Conservation (phyloP, 805 yeast species). For the Brettanomyces bruxellensis region DNA sequence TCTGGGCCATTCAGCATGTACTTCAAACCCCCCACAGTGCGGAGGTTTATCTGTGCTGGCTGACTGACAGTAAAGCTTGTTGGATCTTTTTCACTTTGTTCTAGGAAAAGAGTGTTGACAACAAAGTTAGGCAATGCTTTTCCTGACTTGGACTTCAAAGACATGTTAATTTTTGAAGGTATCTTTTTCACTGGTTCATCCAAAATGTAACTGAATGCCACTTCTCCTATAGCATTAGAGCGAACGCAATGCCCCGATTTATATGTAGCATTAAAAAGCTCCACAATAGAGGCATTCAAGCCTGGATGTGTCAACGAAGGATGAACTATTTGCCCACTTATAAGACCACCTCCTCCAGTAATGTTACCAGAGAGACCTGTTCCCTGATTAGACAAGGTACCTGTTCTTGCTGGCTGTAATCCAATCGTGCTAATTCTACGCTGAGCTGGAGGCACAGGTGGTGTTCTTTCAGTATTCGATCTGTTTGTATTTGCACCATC, state of each 20-base stretch:
- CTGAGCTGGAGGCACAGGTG: conserved; percentile 25
- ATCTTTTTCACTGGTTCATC: conserved; percentile 22
- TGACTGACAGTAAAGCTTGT: conserved; percentile 31
- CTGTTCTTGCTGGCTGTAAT: conserved; percentile 13
- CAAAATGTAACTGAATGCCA: conserved; percentile 63
- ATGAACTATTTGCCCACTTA: conserved; percentile 35
- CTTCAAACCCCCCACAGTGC: conserved; percentile 74
- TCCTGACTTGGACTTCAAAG: conserved; percentile 31
- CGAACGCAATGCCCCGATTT: conserved; percentile 54
- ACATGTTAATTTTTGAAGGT: conserved; percentile 34
- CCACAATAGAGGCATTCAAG: conserved; percentile 78
- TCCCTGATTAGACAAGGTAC: conserved; percentile 33
- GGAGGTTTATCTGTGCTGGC: conserved; percentile 44
- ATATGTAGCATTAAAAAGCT: conserved; percentile 66
- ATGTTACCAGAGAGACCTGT: conserved; percentile 24
- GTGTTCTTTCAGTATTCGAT: conserved; percentile 20
- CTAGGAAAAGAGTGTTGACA: conserved; percentile 46
- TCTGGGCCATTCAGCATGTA: conserved; percentile 47
- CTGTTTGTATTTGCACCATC: conserved; percentile 2
- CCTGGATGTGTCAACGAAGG: conserved; percentile 50
- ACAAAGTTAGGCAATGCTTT: conserved; percentile 35
- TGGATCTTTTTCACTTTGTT: conserved; percentile 24
- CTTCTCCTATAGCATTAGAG: conserved; percentile 71
- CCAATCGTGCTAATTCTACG: conserved; percentile 16
- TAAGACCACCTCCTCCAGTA: conserved; percentile 25